These are phyloP conservation scores for Pseudonitzschia pungens DNA, from an alignment of 108 stramenopile genomes.

Conservation along the genomic window DNA sequence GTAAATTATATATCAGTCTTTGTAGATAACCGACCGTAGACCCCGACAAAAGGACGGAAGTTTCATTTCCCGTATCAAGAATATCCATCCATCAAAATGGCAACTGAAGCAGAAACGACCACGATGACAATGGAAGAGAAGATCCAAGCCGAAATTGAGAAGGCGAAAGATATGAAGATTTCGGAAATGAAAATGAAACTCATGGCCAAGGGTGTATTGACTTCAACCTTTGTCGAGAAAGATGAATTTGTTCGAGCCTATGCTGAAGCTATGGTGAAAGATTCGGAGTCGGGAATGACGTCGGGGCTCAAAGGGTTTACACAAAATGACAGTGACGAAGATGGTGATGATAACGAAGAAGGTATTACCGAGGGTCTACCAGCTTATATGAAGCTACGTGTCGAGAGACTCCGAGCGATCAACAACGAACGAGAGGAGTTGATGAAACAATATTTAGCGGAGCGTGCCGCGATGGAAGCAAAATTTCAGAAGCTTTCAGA, in stretches of 20 bases:
- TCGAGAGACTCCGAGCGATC: conserved; percentile 62
- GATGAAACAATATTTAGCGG: conserved; percentile 64
- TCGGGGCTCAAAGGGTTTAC: not conserved
- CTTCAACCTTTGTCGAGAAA: conserved; percentile 70
- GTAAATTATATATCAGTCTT: too few relatives aligned
- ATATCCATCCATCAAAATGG: not conserved
- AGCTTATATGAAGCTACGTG: conserved; percentile 43
- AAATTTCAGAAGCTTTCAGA: conserved; percentile 57
- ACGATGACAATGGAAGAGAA: conserved; percentile 24
- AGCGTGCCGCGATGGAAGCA: conserved; percentile 79
- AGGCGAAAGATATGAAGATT: conserved; percentile 62
- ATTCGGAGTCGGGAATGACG: not conserved
- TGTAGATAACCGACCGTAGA: too few relatives aligned
- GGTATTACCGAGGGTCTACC: conserved; percentile 43
- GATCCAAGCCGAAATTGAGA: conserved; percentile 48
- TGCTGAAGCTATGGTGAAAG: conserved; percentile 64
- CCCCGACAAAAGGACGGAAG: too few relatives aligned
- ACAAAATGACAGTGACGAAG: conserved; percentile 31
- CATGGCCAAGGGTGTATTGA: conserved; percentile 59
- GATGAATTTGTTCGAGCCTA: conserved; percentile 70
- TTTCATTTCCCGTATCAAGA: too few relatives aligned
- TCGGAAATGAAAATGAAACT: conserved; percentile 68
- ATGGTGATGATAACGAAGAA: conserved; percentile 38
- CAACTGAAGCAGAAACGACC: not conserved
- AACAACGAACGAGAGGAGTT: conserved; percentile 55